Base-by-base conservation (phyloP, 495 filamentous ascomycete genomes). In the Aspergillus nidulans region DNA sequence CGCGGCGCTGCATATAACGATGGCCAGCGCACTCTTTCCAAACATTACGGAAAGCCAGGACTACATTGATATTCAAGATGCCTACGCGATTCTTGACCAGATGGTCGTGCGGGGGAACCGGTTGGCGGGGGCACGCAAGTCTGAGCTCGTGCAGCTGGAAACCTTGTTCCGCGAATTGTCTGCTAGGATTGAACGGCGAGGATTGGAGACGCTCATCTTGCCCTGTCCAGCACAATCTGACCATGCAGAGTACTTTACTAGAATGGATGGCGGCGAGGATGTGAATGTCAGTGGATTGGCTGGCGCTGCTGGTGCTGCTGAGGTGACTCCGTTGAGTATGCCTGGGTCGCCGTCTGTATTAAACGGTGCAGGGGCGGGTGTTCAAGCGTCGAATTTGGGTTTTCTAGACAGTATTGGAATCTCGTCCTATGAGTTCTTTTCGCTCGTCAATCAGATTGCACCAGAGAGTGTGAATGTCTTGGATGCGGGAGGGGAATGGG, bases 21-120 rank as follows among this genome's bases (percentile, higher is more conserved):
- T 74, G 59, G 64, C 65, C 13, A 60, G 62, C 23, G 57, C 66
- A 1, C 59, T 73, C 15, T 71, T 73, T 50, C 65, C 69, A 3
- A 58, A 44, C 26, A 24, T 52, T 0, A 45, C 61, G 4, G 59
- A 65, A 38, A 49, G 54, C 40, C 52, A 63, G 6, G 23, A 47
- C 12, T 63, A 55, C 28, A 59, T 55, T 10, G 23, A 62, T 13
- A 59, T 57, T 10, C 21, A 62, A 15, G 57, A 55, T 2, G 63
- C 64, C 0, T 60, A 69, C 40, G 36, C 52, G 2, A 64, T 75
- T 15, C 62, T 75, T 0, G 69, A 73, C 50, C 69, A 72, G 43
- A 73, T 75, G 67, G 61, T 70, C 39, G 32, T 36, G 16, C 55
- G 56, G 6, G 66, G 70, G 10, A 74, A 74, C 46, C 55, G 52